Conservation (phyloP, 495 filamentous ascomycete species). For the Entonaema liquescens region DNA sequence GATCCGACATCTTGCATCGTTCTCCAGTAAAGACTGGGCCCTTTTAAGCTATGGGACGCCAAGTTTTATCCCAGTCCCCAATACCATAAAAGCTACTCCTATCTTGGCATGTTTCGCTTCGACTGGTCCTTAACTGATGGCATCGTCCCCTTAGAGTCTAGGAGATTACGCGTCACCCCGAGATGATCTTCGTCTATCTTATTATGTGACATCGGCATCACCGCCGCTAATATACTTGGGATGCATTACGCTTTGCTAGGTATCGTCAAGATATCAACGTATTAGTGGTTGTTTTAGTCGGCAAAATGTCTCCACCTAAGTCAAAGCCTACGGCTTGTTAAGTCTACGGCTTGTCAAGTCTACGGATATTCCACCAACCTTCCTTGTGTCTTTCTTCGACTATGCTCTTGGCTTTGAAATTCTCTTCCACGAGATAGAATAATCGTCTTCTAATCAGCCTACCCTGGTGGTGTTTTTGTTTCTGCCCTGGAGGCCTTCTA, state of each 20-base stretch:
- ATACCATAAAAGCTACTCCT: slow-evolving; percentile 9
- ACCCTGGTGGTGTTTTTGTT: slow-evolving; percentile 36
- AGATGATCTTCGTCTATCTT: slow-evolving; percentile 18
- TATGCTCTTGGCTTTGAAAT: not conserved
- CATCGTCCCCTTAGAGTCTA: slow-evolving; percentile 11
- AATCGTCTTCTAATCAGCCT: slow-evolving; percentile 7
- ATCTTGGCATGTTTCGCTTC: slow-evolving; percentile 42
- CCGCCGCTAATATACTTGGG: slow-evolving; percentile 3
- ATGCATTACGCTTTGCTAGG: not conserved
- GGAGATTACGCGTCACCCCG: slow-evolving; percentile 24
- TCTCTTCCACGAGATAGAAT: slow-evolving; percentile 9
- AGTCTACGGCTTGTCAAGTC: too few species aligned
- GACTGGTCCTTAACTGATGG: slow-evolving; percentile 19
- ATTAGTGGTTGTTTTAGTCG: not conserved
- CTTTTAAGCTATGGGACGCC: slow-evolving; percentile 13
- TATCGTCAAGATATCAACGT: slow-evolving; percentile 10
- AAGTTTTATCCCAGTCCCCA: slow-evolving; percentile 25
- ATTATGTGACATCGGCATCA: slow-evolving; percentile 3
- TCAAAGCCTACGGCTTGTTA: slow-evolving; percentile 19
- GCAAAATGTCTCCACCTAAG: slow-evolving; percentile 20
- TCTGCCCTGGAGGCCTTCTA: slow-evolving; percentile 34
- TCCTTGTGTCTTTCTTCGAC: slow-evolving; percentile 7
- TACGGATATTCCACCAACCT: slow-evolving; percentile 14
- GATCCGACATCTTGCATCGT: not conserved
- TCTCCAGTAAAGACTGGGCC: not conserved